Evolutionary conservation across 139 green algal species (phyloP).

Genomic region (Mychonastes homosphaera): DNA sequence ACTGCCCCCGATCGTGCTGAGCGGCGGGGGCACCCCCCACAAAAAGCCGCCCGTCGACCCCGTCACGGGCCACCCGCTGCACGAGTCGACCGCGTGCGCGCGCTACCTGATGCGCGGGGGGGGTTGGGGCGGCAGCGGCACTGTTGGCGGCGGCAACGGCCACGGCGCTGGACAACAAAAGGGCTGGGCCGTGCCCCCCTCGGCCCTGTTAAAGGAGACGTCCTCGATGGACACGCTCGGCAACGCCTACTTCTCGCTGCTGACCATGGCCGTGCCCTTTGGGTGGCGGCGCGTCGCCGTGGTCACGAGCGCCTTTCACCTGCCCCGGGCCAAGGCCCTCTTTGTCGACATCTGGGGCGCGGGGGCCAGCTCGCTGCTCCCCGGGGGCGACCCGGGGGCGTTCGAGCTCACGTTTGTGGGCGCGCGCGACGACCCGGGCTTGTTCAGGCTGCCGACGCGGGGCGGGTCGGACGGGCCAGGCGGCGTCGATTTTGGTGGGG

Average conservation of each 20-base stretch:
- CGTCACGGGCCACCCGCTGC: conserved; percentile 44
- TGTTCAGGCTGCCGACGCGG: conserved; percentile 2
- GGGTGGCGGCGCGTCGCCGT: conserved; percentile 48
- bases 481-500: neutral
- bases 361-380: too few relatives aligned
- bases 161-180: too few relatives aligned
- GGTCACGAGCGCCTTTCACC: conserved; percentile 68
- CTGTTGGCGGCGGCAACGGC: too few relatives aligned
- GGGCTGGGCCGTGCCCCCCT: conserved; percentile 22
- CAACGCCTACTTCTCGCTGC: conserved; percentile 72
- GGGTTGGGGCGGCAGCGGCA: neutral
- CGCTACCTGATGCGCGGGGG: conserved; percentile 43
- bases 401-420: conserved; percentile 21
- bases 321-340: conserved; percentile 52
- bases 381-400: neutral
- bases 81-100: conserved; percentile 59
- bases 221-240: conserved; percentile 70
- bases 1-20: too few relatives aligned
- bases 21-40: conserved; percentile 72
- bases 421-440: conserved; percentile 46
- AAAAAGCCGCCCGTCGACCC: conserved; percentile 57
- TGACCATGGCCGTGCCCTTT: conserved; percentile 65
- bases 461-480: conserved; percentile 1
- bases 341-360: conserved; percentile 45
- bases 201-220: conserved; percentile 51